Conservation (phyloP, 192 early-diverging fungal genomes). For the Coemansia guatemalensis region DNA sequence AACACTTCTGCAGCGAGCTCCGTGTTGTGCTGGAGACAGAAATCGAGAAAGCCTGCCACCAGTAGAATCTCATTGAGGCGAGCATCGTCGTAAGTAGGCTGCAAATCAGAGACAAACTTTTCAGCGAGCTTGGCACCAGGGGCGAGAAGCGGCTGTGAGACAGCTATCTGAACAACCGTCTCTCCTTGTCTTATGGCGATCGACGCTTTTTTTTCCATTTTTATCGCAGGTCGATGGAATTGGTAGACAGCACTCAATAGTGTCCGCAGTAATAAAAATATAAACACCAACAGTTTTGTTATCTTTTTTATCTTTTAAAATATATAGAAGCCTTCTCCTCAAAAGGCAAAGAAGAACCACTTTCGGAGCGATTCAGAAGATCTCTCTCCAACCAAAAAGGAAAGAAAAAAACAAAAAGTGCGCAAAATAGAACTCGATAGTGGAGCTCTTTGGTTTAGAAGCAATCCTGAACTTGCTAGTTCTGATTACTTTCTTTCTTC, state of each 20-base stretch:
- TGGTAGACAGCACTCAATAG: not conserved
- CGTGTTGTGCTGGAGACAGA: constrained; percentile 1
- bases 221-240: constrained; percentile 1
- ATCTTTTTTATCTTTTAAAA: not conserved
- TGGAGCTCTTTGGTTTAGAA: not conserved
- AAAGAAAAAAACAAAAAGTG: not conserved
- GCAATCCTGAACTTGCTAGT: not conserved
- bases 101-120: constrained; percentile 8
- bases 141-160: not conserved
- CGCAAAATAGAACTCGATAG: not conserved
- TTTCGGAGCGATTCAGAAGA: too few relatives aligned
- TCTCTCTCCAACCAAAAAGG: too few relatives aligned
- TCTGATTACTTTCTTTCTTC: not conserved
- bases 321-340: not conserved
- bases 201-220: constrained; percentile 3
- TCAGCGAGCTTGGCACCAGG: constrained; percentile 4
- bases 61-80: not conserved
- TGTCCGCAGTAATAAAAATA: not conserved
- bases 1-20: constrained; percentile 1
- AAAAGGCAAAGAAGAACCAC: too few relatives aligned
- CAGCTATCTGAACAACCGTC: not conserved
- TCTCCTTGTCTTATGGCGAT: not conserved
- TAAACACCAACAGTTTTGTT: not conserved
- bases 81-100: not conserved
- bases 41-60: constrained; percentile 17